phyloP scores from a whole-genome alignment of 2,329 filamentous ascomycete species.

The Botryotinia calthae region DNA sequence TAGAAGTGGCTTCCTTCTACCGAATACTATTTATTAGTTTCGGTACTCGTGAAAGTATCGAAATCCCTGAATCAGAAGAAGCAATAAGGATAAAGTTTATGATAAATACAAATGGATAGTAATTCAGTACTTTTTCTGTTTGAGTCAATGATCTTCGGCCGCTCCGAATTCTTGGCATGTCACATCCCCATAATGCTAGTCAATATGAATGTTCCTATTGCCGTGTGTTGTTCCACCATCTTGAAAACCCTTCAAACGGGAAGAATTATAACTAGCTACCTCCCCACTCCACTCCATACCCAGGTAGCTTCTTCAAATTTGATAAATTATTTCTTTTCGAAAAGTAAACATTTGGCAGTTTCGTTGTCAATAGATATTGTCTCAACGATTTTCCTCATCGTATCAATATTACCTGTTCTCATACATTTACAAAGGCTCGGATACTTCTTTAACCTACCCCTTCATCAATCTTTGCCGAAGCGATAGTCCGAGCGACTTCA shows the following conservation, averaged over 20 bases:
- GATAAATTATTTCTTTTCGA: neutral
- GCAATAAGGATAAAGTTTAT: neutral
- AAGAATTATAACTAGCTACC: neutral
- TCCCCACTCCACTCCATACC: neutral
- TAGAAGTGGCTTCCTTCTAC: neutral
- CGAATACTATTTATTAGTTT: neutral
- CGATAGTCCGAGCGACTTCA: neutral
- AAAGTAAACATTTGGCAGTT: neutral
- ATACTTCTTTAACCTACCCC: neutral
- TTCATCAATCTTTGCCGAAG: conserved; percentile 11
- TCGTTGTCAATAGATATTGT: neutral
- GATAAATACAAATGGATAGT: neutral
- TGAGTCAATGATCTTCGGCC: neutral
- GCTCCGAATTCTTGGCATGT: neutral
- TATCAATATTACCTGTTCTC: neutral
- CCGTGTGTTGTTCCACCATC: neutral
- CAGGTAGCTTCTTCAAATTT: neutral
- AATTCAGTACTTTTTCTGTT: neutral
- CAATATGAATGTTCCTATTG: neutral
- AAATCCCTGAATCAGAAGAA: neutral
- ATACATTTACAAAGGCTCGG: neutral
- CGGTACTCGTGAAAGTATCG: neutral
- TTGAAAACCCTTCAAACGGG: neutral
- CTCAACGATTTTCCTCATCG: neutral
- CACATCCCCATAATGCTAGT: conserved; percentile 1